Evolutionary conservation across 352 stramenopile genomes (phyloP).

Genomic region (Nothophytophthora sp.): DNA sequence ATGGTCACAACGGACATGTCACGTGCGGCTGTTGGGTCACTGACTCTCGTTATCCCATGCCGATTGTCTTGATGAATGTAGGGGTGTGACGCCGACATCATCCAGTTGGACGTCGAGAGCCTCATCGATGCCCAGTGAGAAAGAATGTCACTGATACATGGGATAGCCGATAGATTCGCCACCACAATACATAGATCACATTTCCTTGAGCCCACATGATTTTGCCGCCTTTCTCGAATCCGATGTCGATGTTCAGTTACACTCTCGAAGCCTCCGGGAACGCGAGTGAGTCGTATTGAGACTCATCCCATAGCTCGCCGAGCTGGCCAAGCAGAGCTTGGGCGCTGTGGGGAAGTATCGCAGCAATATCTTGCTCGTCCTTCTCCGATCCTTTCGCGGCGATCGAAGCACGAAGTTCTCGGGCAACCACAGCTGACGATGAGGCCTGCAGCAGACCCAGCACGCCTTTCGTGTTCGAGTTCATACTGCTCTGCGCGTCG

Average conservation of each 20-base stretch:
- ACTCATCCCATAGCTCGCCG: conserved; percentile 80
- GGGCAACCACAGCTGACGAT: conserved; percentile 38
- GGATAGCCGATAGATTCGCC: background rate
- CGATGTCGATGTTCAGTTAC: background rate
- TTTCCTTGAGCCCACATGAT: conserved; percentile 7
- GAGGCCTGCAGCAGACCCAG: conserved; percentile 61
- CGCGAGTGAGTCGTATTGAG: conserved; percentile 74
- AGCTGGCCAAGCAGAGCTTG: conserved; percentile 62
- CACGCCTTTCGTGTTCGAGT: conserved; percentile 62
- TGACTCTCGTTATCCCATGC: background rate
- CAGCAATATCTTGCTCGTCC: conserved; percentile 2
- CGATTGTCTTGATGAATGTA: conserved; percentile 17
- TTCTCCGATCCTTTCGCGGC: conserved; percentile 1
- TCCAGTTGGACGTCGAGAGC: conserved; percentile 96
- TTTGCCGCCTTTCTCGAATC: background rate
- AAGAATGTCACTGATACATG: background rate
- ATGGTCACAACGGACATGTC: no score
- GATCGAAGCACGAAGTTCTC: conserved; percentile 22
- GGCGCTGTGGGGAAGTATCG: conserved; percentile 27
- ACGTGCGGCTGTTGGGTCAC: background rate
- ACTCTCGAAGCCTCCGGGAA: conserved; percentile 37
- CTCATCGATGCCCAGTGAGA: conserved; percentile 72
- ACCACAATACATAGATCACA: conserved; percentile 11
- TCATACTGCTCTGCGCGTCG: conserved; percentile 60
- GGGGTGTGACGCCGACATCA: conserved; percentile 94